Percentiles rank a stretch among this genome's conserved stretches.
Evolutionary conservation across 805 yeast species (phyloP).

Genomic region (Cyberlindnera americana): DNA sequence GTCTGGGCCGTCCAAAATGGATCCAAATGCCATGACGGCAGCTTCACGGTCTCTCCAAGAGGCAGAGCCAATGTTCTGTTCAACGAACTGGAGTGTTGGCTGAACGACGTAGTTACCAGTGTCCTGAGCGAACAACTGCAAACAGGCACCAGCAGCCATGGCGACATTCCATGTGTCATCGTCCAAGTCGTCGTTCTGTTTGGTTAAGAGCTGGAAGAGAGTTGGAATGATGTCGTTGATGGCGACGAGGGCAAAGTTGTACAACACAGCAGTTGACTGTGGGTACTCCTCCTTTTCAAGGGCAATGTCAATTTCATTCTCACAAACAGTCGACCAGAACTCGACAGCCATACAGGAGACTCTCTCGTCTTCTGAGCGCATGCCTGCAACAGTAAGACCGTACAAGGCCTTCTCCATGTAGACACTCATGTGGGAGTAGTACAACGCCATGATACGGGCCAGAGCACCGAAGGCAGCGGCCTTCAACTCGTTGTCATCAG

Average conservation of each 20-base stretch:
- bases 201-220: conserved; percentile 68
- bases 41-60: conserved; percentile 93
- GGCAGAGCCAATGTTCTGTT: conserved; percentile 54
- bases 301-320: conserved; percentile 84
- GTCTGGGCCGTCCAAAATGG: conserved; percentile 93
- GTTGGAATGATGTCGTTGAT: conserved; percentile 85
- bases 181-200: conserved; percentile 90
- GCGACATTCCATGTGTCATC: conserved; percentile 98
- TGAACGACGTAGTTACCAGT: conserved; percentile 84
- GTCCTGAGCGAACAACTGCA: conserved; percentile 88
- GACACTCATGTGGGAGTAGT: conserved; percentile 85
- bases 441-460: conserved; percentile 85
- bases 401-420: conserved; percentile 97
- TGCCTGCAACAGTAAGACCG: conserved; percentile 84
- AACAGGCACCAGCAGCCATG: conserved; percentile 98
- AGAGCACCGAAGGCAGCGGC: conserved; percentile 95
- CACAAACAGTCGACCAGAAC: conserved; percentile 99
- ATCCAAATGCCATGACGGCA: conserved; percentile 98
- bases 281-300: conserved; percentile 62
- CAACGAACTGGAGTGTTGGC: conserved; percentile 82
- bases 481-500: conserved; percentile 74
- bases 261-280: conserved; percentile 49
- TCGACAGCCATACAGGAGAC: conserved; percentile 99
- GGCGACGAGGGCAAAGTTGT: conserved; percentile 83
- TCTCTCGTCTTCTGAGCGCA: conserved; percentile 77